These are phyloP conservation scores for Saccharomyces jurei DNA, from an alignment of 805 yeast species.

Conservation along the genomic window DNA sequence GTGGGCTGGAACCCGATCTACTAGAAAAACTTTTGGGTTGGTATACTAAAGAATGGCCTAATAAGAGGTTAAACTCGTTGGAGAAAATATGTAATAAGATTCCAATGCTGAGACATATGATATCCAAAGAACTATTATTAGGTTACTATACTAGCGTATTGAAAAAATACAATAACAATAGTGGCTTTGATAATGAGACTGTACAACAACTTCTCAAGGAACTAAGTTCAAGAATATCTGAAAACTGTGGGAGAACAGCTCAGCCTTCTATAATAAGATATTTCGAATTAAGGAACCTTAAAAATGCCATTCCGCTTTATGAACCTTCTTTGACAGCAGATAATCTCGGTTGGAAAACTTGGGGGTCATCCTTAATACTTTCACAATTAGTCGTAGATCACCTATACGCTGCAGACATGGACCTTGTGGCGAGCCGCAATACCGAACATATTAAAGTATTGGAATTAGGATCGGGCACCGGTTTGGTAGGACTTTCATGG, in stretches of 20 bases:
- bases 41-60: constrained; percentile 34
- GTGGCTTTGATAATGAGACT: background rate
- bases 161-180: constrained; percentile 9
- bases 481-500: constrained; percentile 73
- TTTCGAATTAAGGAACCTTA: constrained; percentile 40
- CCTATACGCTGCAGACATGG: background rate
- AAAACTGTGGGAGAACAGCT: constrained; percentile 79
- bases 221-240: constrained; percentile 61
- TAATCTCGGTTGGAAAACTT: constrained; percentile 83
- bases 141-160: constrained; percentile 38
- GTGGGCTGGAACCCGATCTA: constrained; percentile 24
- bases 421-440: constrained; percentile 1
- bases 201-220: constrained; percentile 36
- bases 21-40: constrained; percentile 35
- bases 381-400: constrained; percentile 42
- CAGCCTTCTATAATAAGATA: constrained; percentile 61
- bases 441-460: constrained; percentile 31
- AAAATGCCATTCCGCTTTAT: constrained; percentile 33
- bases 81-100: constrained; percentile 25
- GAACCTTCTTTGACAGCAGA: constrained; percentile 88
- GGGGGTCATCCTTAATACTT: constrained; percentile 85
- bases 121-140: constrained; percentile 41
- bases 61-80: constrained; percentile 21
- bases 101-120: constrained; percentile 35
- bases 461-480: constrained; percentile 96